Evolutionary conservation across 768 basidiomycete species (phyloP).

Genomic region (Ramaria sp.): DNA sequence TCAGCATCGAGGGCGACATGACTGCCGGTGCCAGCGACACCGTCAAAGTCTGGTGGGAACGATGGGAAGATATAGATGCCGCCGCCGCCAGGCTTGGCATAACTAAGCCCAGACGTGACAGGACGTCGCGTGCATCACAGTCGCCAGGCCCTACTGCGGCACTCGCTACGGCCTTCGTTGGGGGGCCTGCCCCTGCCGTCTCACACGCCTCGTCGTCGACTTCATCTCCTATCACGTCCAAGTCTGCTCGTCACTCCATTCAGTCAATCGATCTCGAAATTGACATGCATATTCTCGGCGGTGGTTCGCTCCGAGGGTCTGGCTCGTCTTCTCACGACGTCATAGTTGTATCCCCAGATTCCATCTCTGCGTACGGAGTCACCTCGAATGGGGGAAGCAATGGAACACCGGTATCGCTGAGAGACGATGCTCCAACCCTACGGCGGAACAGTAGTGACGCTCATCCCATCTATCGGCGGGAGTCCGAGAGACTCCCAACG

Average conservation of each 20-base stretch:
- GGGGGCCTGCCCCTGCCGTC: not conserved
- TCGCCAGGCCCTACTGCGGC: not conserved
- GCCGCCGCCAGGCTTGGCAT: constrained; percentile 29
- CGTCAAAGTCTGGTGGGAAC: constrained; percentile 53
- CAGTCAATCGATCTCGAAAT: constrained; percentile 3
- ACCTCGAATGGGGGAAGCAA: not conserved
- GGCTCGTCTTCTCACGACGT: not conserved
- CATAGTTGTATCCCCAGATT: not conserved
- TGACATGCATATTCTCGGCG: not conserved
- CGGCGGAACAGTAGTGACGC: too few relatives aligned
- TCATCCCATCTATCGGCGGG: too few relatives aligned
- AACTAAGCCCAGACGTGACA: constrained; percentile 4
- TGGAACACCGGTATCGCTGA: too few relatives aligned
- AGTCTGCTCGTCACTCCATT: not conserved
- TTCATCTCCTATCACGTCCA: not conserved
- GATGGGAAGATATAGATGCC: constrained; percentile 59
- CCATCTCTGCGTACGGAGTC: not conserved
- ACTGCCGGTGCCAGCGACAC: constrained; percentile 63
- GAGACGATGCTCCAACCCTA: too few relatives aligned
- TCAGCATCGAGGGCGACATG: constrained; percentile 48
- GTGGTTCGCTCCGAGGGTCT: not conserved
- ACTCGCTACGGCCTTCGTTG: not conserved
- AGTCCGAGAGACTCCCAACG: too few relatives aligned
- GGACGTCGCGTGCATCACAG: not conserved
- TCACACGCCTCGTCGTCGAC: not conserved